Conservation (phyloP, 768 basidiomycete genomes). For the Mycena polygramma region DNA sequence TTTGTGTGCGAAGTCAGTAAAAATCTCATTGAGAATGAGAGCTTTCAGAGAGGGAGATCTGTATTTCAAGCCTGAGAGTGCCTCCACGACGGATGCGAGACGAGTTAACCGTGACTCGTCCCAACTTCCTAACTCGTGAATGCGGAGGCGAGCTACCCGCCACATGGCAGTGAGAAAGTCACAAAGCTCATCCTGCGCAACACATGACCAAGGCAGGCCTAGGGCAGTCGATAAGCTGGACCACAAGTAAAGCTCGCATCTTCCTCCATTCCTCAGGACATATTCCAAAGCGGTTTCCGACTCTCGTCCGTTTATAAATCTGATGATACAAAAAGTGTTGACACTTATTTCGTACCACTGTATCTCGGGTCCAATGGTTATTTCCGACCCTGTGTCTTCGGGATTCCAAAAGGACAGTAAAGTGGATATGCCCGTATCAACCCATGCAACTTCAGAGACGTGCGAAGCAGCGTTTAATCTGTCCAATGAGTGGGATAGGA, state of each 20-base stretch:
- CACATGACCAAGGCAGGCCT: too few relatives aligned
- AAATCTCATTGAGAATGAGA: too few relatives aligned
- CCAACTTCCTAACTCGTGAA: too few relatives aligned
- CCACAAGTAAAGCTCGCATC: not conserved
- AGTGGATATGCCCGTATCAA: not conserved
- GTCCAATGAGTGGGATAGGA: too few relatives aligned
- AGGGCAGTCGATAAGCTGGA: not conserved
- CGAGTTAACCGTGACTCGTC: too few relatives aligned
- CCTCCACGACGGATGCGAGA: not conserved
- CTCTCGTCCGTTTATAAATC: not conserved
- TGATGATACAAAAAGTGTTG: not conserved
- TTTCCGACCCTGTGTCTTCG: too few relatives aligned
- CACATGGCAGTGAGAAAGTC: not conserved
- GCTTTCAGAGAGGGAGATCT: too few relatives aligned
- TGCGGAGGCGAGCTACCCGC: not conserved
- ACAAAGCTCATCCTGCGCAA: too few relatives aligned
- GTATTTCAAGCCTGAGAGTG: too few relatives aligned
- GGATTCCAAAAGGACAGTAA: not conserved
- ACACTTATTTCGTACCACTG: too few relatives aligned
- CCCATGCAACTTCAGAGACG: not conserved
- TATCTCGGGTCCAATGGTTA: too few relatives aligned
- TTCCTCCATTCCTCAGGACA: not conserved
- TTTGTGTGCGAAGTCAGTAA: too few relatives aligned
- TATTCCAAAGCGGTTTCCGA: not conserved
- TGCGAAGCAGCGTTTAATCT: not conserved